Evolutionary conservation across 2,329 filamentous ascomycete genomes (phyloP).

Genomic region (Ploettnerulaceae sp.): DNA sequence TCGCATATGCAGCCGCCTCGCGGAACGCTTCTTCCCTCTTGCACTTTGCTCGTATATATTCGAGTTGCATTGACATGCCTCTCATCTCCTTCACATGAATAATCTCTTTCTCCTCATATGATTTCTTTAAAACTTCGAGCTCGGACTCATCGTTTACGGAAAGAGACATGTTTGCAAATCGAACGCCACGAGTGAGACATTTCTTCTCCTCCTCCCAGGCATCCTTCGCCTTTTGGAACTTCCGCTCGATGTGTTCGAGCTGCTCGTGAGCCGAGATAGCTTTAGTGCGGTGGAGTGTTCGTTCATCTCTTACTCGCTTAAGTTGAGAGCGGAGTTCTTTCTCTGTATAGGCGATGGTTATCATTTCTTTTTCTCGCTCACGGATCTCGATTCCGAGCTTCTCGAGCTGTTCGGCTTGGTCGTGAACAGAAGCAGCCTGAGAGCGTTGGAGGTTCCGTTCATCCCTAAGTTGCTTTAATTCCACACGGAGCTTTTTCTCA

Average conservation of each 20-base stretch:
- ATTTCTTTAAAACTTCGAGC: constrained; percentile 32
- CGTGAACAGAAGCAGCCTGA: no score
- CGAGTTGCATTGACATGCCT: constrained; percentile 82
- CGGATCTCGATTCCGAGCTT: constrained; percentile 67
- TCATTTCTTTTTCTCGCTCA: constrained; percentile 63
- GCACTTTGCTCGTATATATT: constrained; percentile 80
- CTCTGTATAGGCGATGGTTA: constrained; percentile 51
- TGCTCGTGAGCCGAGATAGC: constrained; percentile 22
- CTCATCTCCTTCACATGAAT: constrained; percentile 71
- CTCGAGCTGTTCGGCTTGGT: no score
- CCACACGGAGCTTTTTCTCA: no score
- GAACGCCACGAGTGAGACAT: constrained; percentile 37
- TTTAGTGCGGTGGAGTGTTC: constrained; percentile 39
- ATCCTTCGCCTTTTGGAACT: constrained; percentile 34
- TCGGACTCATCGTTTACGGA: constrained; percentile 37
- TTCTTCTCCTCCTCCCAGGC: constrained; percentile 38
- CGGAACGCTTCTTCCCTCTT: constrained; percentile 77
- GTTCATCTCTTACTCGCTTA: constrained; percentile 63
- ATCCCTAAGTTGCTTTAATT: no score
- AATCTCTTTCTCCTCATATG: constrained; percentile 45
- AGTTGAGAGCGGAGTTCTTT: constrained; percentile 61
- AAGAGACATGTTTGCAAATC: constrained; percentile 37
- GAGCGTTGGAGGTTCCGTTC: no score
- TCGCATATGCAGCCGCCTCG: constrained; percentile 76
- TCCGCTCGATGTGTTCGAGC: constrained; percentile 34